A percentile compares a stretch with the other conserved stretches of the same genome.
Evolutionary conservation across 345 rosid species (phyloP).

Genomic region (Moringa oleifera): DNA sequence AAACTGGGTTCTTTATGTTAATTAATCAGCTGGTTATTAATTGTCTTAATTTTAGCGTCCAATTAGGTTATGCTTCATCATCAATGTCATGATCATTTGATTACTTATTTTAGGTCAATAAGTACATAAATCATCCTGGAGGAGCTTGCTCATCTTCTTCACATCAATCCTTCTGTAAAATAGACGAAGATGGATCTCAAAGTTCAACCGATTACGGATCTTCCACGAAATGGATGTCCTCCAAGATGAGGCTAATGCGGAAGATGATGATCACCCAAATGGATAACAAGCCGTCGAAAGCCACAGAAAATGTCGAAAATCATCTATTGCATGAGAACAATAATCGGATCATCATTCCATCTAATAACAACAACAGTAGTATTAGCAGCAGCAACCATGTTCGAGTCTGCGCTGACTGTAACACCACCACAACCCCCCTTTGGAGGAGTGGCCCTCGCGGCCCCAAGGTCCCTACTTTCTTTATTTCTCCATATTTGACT

Average conservation of each 20-base stretch:
- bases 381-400: constrained; percentile 4
- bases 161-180: constrained; percentile 6
- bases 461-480: no score
- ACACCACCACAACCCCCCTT: constrained; percentile 61
- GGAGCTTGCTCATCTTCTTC: constrained; percentile 12
- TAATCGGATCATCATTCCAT: constrained; percentile 2
- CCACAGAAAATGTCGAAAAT: constrained; percentile 12
- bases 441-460: constrained; percentile 73
- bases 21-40: no score
- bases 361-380: constrained; percentile 9
- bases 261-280: constrained; percentile 27
- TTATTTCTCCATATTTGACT: no score
- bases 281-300: not conserved
- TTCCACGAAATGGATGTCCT: constrained; percentile 39
- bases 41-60: not conserved
- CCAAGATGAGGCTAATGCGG: constrained; percentile 40
- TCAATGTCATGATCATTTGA: not conserved
- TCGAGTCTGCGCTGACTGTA: constrained; percentile 54
- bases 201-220: not conserved
- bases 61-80: not conserved
- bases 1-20: no score
- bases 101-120: constrained; percentile 7
- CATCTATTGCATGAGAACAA: constrained; percentile 14
- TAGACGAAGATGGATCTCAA: constrained; percentile 14
- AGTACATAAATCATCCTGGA: constrained; percentile 1